Base-by-base conservation (phyloP, 768 basidiomycete genomes). In the Termitomyces sp. region DNA sequence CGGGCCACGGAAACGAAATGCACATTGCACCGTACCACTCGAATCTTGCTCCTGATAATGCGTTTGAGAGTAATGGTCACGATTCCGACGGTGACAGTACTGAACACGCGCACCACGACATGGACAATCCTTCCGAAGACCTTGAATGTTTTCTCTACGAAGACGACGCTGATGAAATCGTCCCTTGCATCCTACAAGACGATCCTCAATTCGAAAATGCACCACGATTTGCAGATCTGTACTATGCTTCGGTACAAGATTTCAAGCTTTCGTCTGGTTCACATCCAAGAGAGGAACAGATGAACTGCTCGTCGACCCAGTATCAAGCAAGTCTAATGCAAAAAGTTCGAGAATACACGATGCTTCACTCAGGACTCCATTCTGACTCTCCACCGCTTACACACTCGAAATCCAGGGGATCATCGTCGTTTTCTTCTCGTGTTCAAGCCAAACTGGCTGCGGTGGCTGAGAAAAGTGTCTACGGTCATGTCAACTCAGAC, bases 361-460 rank as follows among this genome's bases (percentile, higher is more conserved):
- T 46, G 23, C 35, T 36, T 36, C 48, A 35, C 25, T 49, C 48
- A 7, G 35, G 23, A 38, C 12, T 27, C 12, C 23, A 18, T 27
- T 35, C 12, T 5, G 7, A 27, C 12, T 49, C 16, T 27, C n/a
- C 22, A n/a, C 11, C 25, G 15, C 25, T 23, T 3, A 25, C 35
- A 36, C 15, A 36, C 3, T 4, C 23, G 48, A 18, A 18, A 49
- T 38, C 48, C 13, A 56, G 47, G 23, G 56, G 56, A 40, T 69
- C 66, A 18, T 71, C 76, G 18, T 71, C 72, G 4, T 80, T 84
- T 65, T 64, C 76, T 33, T 58, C 61, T 32, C 77, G 76, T 44
- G 73, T 78, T 5, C 73, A 75, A 52, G 72, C 77, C 50, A 80
- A 77, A 58, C 64, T 72, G 25, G 61, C 66, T 39, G 64, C 63